These are phyloP conservation scores for Lepidium sativum DNA, from an alignment of 345 rosid genomes.

Conservation along the genomic window DNA sequence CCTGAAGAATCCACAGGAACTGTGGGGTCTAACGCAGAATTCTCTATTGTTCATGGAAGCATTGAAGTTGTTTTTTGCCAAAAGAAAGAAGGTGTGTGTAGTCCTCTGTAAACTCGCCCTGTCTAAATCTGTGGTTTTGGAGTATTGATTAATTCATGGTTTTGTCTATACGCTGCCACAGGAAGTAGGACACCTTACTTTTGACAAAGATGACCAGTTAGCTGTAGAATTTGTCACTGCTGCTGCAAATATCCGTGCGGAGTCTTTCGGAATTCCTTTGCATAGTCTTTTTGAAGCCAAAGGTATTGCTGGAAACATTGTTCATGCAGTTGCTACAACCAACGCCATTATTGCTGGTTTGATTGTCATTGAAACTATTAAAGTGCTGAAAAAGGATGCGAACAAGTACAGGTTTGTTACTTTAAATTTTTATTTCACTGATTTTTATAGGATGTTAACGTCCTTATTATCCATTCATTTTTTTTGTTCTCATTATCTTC, in stretches of 20 bases:
- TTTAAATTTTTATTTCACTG: background rate
- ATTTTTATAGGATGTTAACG: background rate
- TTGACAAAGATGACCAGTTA: constrained; percentile 98
- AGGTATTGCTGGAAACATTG: constrained; percentile 98
- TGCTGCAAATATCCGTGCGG: constrained; percentile 96
- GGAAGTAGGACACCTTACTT: constrained; percentile 88
- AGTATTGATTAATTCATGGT: background rate
- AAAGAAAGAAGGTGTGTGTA: constrained; percentile 62
- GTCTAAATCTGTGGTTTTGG: background rate
- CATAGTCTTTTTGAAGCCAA: constrained; percentile 99
- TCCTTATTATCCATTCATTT: background rate
- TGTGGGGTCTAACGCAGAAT: constrained; percentile 81
- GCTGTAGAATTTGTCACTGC: constrained; percentile 98
- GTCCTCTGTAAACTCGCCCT: constrained; percentile 4
- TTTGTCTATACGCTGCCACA: constrained; percentile 19
- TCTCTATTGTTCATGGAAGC: constrained; percentile 80
- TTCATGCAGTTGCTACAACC: constrained; percentile 98
- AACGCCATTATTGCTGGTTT: constrained; percentile 91
- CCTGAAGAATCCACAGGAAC: constrained; percentile 92
- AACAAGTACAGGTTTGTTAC: constrained; percentile 59
- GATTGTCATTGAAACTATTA: constrained; percentile 95
- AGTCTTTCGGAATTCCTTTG: constrained; percentile 84
- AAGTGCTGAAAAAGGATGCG: constrained; percentile 68
- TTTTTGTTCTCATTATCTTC: constrained; percentile 12
- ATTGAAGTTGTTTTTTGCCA: constrained; percentile 57